A percentile compares a stretch with the other conserved stretches of the same genome.
Conservation (phyloP, 176 grass and related monocot species). For the sorghum (Sorghum bicolor) region Sorghum_bicolor_NCBIv3 NC_012873.2:7171001-7171500, state of each 20-base stretch:
- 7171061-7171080: neutral
- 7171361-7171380: slow-evolving; percentile 98
- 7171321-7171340: slow-evolving; percentile 73
- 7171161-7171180: slow-evolving; percentile 80
- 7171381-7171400: slow-evolving; percentile 64
- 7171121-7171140: slow-evolving; percentile 68
- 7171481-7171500: neutral
- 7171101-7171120: neutral
- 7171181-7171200: slow-evolving; percentile 80
- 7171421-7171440: neutral
- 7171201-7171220: slow-evolving; percentile 82
- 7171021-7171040: slow-evolving; percentile 30
- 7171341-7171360: slow-evolving; percentile 81
- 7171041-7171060: neutral
- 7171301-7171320: slow-evolving; percentile 80
- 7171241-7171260: neutral
- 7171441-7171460: neutral
- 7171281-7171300: slow-evolving; percentile 26
- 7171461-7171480: slow-evolving; percentile 7
- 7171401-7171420: neutral
- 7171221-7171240: neutral
- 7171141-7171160: slow-evolving; percentile 86
- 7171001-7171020: slow-evolving; percentile 79
- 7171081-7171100: neutral
- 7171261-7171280: neutral